Evolutionary conservation across 495 filamentous ascomycete species (phyloP).

Genomic region (Tuber melanosporum): DNA sequence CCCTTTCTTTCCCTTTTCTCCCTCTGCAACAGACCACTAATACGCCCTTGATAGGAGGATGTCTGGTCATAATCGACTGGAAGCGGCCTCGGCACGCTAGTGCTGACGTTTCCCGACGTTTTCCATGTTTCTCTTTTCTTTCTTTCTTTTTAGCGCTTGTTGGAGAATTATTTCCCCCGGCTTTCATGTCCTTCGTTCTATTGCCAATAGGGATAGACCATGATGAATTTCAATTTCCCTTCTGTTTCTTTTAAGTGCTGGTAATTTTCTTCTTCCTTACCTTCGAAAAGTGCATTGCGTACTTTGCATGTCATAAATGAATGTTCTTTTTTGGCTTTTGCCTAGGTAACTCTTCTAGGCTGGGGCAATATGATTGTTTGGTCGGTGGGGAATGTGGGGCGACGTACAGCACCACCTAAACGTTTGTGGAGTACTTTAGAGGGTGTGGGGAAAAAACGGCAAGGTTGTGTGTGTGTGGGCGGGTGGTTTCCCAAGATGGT

Average conservation of each 20-base stretch:
- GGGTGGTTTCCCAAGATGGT: background rate
- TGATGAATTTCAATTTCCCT: conserved; percentile 6
- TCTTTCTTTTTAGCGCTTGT: conserved; percentile 19
- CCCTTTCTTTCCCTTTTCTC: background rate
- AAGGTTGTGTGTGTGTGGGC: background rate
- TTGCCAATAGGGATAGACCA: conserved; percentile 9
- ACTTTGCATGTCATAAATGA: background rate
- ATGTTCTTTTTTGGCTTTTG: background rate
- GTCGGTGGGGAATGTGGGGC: background rate
- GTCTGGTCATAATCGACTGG: conserved; percentile 67
- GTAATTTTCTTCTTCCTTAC: conserved; percentile 21
- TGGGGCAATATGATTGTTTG: background rate
- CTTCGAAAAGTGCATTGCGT: background rate
- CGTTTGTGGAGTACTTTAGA: background rate
- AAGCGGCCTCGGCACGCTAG: background rate
- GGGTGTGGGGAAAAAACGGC: background rate
- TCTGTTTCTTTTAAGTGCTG: conserved; percentile 17
- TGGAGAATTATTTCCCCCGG: conserved; percentile 21
- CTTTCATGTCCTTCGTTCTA: conserved; percentile 15
- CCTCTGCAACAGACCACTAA: conserved; percentile 2
- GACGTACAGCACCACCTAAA: background rate
- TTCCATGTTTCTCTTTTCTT: conserved; percentile 13
- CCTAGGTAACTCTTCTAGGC: background rate
- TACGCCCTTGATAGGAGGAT: conserved; percentile 55
- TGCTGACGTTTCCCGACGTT: background rate